Conservation (phyloP, 176 grass and related monocot genomes). For the Poa pratensis region DNA sequence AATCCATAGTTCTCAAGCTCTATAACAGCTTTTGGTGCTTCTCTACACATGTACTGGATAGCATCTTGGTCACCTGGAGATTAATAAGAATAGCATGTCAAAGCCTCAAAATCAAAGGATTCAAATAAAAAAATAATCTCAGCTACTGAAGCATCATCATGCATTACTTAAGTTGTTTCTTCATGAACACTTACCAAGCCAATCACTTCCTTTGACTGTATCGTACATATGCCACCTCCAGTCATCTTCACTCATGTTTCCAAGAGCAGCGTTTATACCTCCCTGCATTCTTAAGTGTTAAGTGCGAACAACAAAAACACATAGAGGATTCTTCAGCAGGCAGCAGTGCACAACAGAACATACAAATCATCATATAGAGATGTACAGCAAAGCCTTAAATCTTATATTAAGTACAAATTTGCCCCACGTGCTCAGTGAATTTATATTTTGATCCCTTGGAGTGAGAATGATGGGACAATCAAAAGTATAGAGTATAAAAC, state of each 20-base stretch:
- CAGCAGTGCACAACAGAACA: constrained; percentile 29
- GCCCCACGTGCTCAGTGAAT: constrained; percentile 37
- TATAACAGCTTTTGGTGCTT: constrained; percentile 99
- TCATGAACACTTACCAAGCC: constrained; percentile 61
- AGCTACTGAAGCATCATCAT: background rate
- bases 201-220: constrained; percentile 96
- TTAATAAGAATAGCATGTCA: constrained; percentile 19
- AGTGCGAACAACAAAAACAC: background rate
- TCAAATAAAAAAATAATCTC: background rate
- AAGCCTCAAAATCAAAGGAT: background rate
- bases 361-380: constrained; percentile 29
- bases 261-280: constrained; percentile 95
- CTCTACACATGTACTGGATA: constrained; percentile 99
- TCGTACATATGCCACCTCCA: constrained; percentile 99
- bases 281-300: constrained; percentile 52
- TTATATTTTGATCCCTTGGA: constrained; percentile 52
- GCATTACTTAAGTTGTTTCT: constrained; percentile 15
- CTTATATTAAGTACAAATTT: background rate
- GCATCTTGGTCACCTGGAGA: constrained; percentile 92
- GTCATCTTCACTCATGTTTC: constrained; percentile 99
- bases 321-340: constrained; percentile 38
- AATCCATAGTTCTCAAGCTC: constrained; percentile 98
- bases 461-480: background rate
- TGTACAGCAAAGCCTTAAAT: constrained; percentile 39
- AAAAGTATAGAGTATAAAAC: background rate